Evolutionary conservation across 2,329 filamentous ascomycete species (phyloP).

Genomic region (Fonsecaea pugnacius): DNA sequence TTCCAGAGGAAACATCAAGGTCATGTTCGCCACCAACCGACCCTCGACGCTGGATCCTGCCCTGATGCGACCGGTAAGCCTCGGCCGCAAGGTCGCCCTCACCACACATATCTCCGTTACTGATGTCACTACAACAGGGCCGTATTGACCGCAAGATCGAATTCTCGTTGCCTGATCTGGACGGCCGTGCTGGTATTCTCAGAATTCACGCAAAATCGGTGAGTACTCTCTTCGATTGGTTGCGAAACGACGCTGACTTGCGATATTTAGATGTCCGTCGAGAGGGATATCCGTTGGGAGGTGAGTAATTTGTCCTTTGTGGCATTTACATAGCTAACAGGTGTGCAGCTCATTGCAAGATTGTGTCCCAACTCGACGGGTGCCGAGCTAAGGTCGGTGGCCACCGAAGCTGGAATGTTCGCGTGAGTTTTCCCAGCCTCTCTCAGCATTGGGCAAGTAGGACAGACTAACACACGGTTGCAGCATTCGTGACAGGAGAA

Average conservation of each 20-base stretch:
- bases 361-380: slow-evolving; percentile 97
- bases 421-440: slow-evolving; percentile 52
- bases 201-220: slow-evolving; percentile 63
- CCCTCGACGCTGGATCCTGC: slow-evolving; percentile 96
- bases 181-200: slow-evolving; percentile 95
- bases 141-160: slow-evolving; percentile 95
- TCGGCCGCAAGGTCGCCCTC: not conserved
- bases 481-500: slow-evolving; percentile 61
- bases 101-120: not conserved
- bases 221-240: not conserved
- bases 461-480: not conserved
- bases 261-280: slow-evolving; percentile 90
- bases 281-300: slow-evolving; percentile 98
- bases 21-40: slow-evolving; percentile 98
- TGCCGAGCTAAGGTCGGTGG: slow-evolving; percentile 93
- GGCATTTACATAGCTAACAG: not conserved
- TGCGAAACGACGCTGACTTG: slow-evolving; percentile 46
- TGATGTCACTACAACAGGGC: not conserved
- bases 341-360: slow-evolving; percentile 74
- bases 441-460: not conserved
- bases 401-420: slow-evolving; percentile 98
- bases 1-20: slow-evolving; percentile 96
- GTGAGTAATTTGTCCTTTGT: not conserved
- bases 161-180: slow-evolving; percentile 94
- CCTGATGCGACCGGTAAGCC: slow-evolving; percentile 89